Percentiles rank a stretch among this genome's conserved stretches.
phyloP scores from a whole-genome alignment of 805 yeast genomes.

The Ogataea pini region DNA sequence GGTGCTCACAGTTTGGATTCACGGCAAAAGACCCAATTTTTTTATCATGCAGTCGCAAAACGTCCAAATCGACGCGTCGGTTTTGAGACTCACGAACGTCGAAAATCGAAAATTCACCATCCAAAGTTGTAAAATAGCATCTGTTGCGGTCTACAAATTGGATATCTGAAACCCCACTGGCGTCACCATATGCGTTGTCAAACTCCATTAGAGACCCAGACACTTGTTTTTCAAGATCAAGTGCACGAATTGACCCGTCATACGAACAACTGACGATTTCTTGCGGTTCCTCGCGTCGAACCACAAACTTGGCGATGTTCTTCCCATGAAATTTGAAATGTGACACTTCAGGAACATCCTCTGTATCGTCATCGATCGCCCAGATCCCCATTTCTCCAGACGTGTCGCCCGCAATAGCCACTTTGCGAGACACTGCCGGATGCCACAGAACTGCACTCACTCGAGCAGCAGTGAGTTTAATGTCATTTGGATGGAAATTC shows the following conservation, averaged over 20 bases:
- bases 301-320: conserved; percentile 55
- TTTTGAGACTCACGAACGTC: conserved; percentile 52
- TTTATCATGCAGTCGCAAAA: conserved; percentile 77
- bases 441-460: conserved; percentile 76
- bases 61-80: conserved; percentile 27
- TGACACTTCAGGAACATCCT: conserved; percentile 53
- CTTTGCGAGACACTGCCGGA: conserved; percentile 61
- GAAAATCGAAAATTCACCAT: conserved; percentile 75
- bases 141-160: conserved; percentile 56
- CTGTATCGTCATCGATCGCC: conserved; percentile 58
- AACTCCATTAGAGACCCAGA: conserved; percentile 63
- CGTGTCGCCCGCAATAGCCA: conserved; percentile 86
- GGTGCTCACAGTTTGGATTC: conserved; percentile 65
- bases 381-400: conserved; percentile 86
- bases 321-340: conserved; percentile 75
- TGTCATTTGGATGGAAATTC: conserved; percentile 64
- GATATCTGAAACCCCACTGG: conserved; percentile 75
- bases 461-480: conserved; percentile 70
- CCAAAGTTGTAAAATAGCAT: conserved; percentile 72
- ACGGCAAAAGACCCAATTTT: conserved; percentile 88
- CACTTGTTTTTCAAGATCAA: conserved; percentile 63
- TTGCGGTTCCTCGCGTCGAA: conserved; percentile 51
- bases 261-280: conserved; percentile 73
- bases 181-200: conserved; percentile 52
- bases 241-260: conserved; percentile 79